Base-by-base conservation (phyloP, 106 monocot genomes). In the Phalaenopsis aphrodite region DNA sequence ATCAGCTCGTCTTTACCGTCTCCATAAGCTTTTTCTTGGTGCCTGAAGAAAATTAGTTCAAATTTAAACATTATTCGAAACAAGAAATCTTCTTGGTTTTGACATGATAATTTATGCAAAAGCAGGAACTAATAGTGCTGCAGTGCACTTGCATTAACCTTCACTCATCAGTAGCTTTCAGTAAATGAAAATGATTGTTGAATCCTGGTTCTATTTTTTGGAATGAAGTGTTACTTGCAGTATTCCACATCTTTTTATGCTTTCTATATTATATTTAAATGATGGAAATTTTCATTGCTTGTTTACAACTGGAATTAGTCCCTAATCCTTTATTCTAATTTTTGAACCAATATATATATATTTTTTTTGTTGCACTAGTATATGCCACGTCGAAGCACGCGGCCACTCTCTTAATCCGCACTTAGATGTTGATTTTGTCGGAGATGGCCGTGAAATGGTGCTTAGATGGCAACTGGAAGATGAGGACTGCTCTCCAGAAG, bases 311-410 rank as follows among this genome's bases (percentile, higher is more conserved):
- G 69, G 24, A 3, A 30, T 73, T 17, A 73, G 42, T 73, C 73
- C 30, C 42, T 73, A 73, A 36, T 42, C 16, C 41, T 69, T 37
- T 69, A 42, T 43, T 43, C 74, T 74, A 16, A 18, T 18, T 42
- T 41, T 4, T 74, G 41, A 41, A 74, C 42, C 43, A 30, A 74
- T 74, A 39, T 69, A 3, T 69, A 3, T 38, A 66, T 66, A n/a
- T 19, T 47, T 75, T 49, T 52, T 52, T 17, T 23, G 5, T 24
- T 10, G 21, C 1, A 8, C 23, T 10, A 76, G 89, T 47, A 81
- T 89, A 7, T 89, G 84, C 56, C 84, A 89, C 46, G 89, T 84
- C 57, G 45, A 84, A 75, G 86, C 79, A 19, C 76, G 79, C 23
- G 86, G 89, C 1, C 49, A 75, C 9, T 12, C 74, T 23, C 74